phyloP scores from a whole-genome alignment of 371 early-diverging fungal species.

The Coemansia linderi region DNA sequence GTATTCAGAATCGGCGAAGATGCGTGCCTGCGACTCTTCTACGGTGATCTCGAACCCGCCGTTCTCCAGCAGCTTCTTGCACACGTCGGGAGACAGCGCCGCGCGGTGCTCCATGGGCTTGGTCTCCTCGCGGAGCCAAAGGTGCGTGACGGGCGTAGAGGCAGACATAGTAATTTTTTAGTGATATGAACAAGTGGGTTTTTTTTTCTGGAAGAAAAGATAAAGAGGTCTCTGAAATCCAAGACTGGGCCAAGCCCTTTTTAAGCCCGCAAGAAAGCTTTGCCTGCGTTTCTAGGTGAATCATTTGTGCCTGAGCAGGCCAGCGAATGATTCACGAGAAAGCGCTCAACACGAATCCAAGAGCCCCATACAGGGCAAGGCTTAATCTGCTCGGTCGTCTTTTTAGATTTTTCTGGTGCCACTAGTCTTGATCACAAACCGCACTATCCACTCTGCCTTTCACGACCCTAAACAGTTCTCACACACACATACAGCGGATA shows the following conservation, averaged over 20 bases:
- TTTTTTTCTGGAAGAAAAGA: background rate
- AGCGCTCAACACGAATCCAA: background rate
- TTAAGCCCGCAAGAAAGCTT: background rate
- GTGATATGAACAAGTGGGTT: background rate
- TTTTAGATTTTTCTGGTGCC: background rate
- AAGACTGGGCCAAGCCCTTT: background rate
- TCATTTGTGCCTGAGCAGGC: background rate
- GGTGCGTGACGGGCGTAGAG: constrained; percentile 57
- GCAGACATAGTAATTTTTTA: constrained; percentile 8
- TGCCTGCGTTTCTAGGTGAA: background rate
- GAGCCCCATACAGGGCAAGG: background rate
- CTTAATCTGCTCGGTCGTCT: background rate
- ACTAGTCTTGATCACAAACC: background rate
- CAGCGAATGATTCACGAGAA: background rate
- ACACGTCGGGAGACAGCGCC: constrained; percentile 85
- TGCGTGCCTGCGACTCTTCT: constrained; percentile 78
- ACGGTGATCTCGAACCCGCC: constrained; percentile 90
- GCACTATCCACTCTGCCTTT: background rate
- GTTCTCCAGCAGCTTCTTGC: constrained; percentile 72
- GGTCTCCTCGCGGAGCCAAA: constrained; percentile 96
- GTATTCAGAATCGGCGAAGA: constrained; percentile 90
- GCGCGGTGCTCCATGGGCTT: constrained; percentile 96
- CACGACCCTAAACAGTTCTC: background rate
- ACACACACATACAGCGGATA: background rate
- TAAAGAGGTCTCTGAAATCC: background rate